Base-by-base conservation (phyloP, 345 rosid genomes). In the Trapa bicornis region DNA sequence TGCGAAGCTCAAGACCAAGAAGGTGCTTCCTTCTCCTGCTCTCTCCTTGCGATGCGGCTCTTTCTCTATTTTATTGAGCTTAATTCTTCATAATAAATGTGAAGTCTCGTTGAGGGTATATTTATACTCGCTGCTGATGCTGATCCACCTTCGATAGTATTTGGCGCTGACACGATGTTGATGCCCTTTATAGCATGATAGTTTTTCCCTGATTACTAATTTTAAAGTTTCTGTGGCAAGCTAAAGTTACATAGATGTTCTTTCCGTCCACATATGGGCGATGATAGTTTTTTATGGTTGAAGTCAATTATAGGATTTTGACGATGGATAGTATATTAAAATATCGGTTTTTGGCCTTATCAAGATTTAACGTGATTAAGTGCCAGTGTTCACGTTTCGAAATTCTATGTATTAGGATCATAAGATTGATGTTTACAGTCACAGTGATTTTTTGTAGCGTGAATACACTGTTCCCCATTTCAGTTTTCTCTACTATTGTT, bases 1-100 rank as follows among this genome's bases (percentile, higher is more conserved):
- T 14, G 74, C 80, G 0, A 81, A 73, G 76, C 84, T 83, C 71
- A 79, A 66, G 66, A 78, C 90, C 47, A 77, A 68, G 70, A 80
- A 74, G 83, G 89, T 85, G 65, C 0, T 65, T 10, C 33, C 11
- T 33, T 10, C 41, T 29, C 61, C 61, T 65, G 7, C 1, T 22
- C 29, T 22, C 29, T 29, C 7, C 14, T 8, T 7, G 11, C 48
- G 48, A 45, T 45, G 48, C 48, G 48, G 48, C 11, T 45, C 48
- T 45, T 22, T 45, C 48, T 45, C 13, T 11, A 45, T 45, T 45
- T 7, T 7, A 13, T 60, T 14, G 11, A 39, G 35, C 39, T 37
- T 3, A 52, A 0, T 29, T 13, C 58, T 64, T 10, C 64, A 63
- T 42, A 15, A 16, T 61, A 11, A 48, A 14, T 67, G 70, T 53